Base-by-base conservation (phyloP, 2,329 filamentous ascomycete genomes). In the Fusarium sp. region DNA sequence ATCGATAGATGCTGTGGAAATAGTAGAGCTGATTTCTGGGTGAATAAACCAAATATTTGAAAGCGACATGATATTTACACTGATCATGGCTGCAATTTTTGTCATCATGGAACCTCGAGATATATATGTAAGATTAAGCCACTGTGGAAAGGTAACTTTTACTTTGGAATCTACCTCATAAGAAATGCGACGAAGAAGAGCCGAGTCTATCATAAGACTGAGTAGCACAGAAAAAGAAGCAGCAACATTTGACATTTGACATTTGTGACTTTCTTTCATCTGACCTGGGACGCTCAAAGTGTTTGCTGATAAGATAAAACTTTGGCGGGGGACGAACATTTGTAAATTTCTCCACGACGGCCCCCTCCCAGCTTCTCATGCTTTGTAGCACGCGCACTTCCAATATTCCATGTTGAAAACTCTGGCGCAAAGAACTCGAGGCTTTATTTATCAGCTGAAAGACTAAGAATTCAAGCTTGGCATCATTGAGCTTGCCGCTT, bases 311-410 rank as follows among this genome's bases (percentile, higher is more conserved):
- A 66, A 66, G 63, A 66, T 66, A 66, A 66, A 51, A 63, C 21
- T 66, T 64, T 66, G 62, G 63, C 63, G 62, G 62, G 62, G 63
- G 54, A 66, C 63, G 48, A 65, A 21, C 17, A 36, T 36, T 52
- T 50, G 54, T 54, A 66, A 66, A 61, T 66, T 66, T 66, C 63
- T 66, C 59, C 36, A 35, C 21, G 25, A 47, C 35, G 44, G 43
- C 54, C 52, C 52, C 56, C 65, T 57, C 62, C 44, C 27, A 49
- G 29, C 51, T 46, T 53, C 15, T 46, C 10, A 19, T 49, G 31
- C 17, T 35, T 31, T 19, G 4, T n/a, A n/a, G 33, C 19, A 23
- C 23, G 21, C 27, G 31, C 29, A 5, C 23, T 38, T 45, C 29
- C 19, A 17, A 27, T 44, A 17, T 31, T 46, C 19, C 14, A 1